A percentile compares a stretch with the other conserved stretches of the same genome.
Conservation (phyloP, 176 grass and related monocot species). For the Triticum turgidum region DNA sequence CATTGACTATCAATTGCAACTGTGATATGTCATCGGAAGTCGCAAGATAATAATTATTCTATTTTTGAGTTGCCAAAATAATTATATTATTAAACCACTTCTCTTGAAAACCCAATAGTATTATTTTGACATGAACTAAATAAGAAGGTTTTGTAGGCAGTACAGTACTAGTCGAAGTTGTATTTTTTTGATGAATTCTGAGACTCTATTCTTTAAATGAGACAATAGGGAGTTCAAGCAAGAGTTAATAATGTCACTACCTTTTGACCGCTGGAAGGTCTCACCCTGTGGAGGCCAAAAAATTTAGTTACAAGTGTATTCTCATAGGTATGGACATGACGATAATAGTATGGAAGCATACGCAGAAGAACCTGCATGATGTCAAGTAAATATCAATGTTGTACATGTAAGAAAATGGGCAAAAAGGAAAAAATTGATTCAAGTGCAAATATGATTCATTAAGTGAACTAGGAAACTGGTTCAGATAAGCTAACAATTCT, state of each 20-base stretch:
- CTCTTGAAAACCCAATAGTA: not conserved
- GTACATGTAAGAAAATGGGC: not conserved
- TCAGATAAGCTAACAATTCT: not conserved
- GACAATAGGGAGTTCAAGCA: not conserved
- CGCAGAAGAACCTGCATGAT: slow-evolving; percentile 79
- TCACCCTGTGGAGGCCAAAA: slow-evolving; percentile 97
- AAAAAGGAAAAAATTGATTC: not conserved
- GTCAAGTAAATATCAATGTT: slow-evolving; percentile 8
- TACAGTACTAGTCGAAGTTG: not conserved
- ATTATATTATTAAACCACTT: not conserved
- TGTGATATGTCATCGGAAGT: not conserved
- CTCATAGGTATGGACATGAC: slow-evolving; percentile 87
- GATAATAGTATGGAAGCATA: slow-evolving; percentile 94
- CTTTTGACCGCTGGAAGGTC: slow-evolving; percentile 95
- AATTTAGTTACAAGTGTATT: slow-evolving; percentile 99
- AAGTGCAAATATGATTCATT: not conserved
- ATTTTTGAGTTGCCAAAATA: not conserved
- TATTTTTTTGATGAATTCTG: not conserved
- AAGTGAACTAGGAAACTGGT: not conserved
- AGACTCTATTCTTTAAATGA: not conserved
- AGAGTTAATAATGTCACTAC: slow-evolving; percentile 40
- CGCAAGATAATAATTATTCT: not conserved
- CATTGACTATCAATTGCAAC: not conserved
- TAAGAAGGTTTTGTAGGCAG: not conserved
- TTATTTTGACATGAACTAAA: not conserved